Conservation (phyloP, 1,284 basidiomycete species). For the Anthracocystis walkeri region DNA sequence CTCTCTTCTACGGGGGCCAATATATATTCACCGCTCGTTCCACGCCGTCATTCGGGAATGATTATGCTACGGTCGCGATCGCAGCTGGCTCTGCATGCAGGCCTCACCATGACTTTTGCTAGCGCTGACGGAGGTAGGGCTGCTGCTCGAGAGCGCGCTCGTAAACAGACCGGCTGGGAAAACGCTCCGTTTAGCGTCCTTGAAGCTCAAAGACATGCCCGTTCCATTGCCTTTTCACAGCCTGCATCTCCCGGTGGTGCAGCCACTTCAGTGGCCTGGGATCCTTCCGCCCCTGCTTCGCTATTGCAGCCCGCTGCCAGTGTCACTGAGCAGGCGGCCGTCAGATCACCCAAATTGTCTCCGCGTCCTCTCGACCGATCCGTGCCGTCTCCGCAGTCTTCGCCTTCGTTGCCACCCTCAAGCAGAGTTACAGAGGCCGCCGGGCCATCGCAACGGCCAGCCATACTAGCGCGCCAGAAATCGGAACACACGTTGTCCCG, state of each 20-base stretch:
- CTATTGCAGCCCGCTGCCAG: conserved; percentile 27
- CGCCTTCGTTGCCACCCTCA: conserved; percentile 18
- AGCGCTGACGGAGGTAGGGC: conserved; percentile 54
- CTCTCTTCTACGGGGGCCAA: conserved; percentile 20
- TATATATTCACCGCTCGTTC: conserved; percentile 31
- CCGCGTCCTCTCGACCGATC: conserved; percentile 14
- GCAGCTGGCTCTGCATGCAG: conserved; percentile 52
- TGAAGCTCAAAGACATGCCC: conserved; percentile 45
- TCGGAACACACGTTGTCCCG: conserved; percentile 35
- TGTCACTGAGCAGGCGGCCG: conserved; percentile 14
- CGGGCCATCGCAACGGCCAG: conserved; percentile 8
- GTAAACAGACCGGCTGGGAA: conserved; percentile 49
- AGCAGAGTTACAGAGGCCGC: neutral
- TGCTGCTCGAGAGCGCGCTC: conserved; percentile 56
- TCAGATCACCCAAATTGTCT: conserved; percentile 19
- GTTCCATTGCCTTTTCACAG: conserved; percentile 34
- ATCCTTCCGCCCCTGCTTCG: conserved; percentile 15
- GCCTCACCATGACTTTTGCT: conserved; percentile 42
- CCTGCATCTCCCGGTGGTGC: conserved; percentile 44
- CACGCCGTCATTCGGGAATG: conserved; percentile 57
- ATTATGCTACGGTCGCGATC: conserved; percentile 60
- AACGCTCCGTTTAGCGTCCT: conserved; percentile 62
- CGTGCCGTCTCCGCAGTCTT: conserved; percentile 14
- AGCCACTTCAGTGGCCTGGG: conserved; percentile 27
- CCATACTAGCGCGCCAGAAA: conserved; percentile 15